A percentile compares a stretch with the other conserved stretches of the same genome.
phyloP scores from a whole-genome alignment of 176 grass and related monocot species.

The Triticum turgidum region DNA sequence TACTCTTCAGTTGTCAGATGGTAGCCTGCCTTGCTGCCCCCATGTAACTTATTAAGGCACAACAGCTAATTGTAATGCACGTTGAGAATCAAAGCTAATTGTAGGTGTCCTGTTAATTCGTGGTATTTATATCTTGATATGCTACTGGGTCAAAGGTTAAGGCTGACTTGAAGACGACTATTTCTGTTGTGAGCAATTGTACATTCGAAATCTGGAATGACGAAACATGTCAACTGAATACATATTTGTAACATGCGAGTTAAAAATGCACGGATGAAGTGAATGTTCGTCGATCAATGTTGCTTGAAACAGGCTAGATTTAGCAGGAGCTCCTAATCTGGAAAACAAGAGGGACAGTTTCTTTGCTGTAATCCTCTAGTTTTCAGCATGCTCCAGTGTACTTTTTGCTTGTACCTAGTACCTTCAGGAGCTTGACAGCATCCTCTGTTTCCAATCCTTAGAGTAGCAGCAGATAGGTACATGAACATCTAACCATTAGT shows the following conservation, averaged over 20 bases:
- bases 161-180: neutral
- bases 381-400: neutral
- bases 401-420: too few relatives aligned
- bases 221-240: too few relatives aligned
- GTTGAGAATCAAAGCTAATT: neutral
- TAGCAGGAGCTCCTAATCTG: neutral
- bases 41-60: neutral
- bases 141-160: neutral
- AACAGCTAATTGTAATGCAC: neutral
- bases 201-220: neutral
- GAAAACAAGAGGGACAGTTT: too few relatives aligned
- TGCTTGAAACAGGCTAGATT: neutral
- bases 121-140: neutral
- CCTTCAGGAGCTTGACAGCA: too few relatives aligned
- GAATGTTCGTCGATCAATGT: neutral
- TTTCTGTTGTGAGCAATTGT: neutral
- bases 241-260: too few relatives aligned
- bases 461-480: too few relatives aligned
- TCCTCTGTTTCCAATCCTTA: too few relatives aligned
- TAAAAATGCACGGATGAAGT: too few relatives aligned
- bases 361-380: too few relatives aligned
- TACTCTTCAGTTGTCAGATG: conserved; percentile 4
- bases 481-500: too few relatives aligned
- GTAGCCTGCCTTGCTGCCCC: neutral
- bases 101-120: neutral